Evolutionary conservation across 148 eudicot genomes (phyloP).

Genomic region (Heliamphora exappendiculata): DNA sequence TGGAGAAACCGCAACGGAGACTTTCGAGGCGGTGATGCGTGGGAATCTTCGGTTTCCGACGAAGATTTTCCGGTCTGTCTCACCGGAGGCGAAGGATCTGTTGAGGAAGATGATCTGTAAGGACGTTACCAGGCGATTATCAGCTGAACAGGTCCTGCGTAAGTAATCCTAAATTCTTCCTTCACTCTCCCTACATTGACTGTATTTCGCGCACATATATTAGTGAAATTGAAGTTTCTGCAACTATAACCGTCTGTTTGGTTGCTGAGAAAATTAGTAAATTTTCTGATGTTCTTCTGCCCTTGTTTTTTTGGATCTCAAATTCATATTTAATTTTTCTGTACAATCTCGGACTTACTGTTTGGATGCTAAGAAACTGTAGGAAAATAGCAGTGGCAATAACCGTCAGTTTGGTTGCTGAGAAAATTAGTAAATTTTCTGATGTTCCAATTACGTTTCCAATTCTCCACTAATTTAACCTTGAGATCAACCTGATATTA

Average conservation of each 20-base stretch:
- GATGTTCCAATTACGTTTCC: too few species aligned
- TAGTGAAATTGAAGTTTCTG: too few species aligned
- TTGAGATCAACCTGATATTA: too few species aligned
- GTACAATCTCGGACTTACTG: too few species aligned
- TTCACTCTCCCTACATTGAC: not conserved
- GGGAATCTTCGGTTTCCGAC: conserved; percentile 76
- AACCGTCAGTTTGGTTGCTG: not conserved
- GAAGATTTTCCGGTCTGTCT: conserved; percentile 54
- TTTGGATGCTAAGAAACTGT: not conserved
- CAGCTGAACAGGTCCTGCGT: conserved; percentile 88
- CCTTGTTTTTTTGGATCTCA: too few species aligned
- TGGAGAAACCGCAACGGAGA: conserved; percentile 62
- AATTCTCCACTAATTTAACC: not conserved
- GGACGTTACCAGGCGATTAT: conserved; percentile 57
- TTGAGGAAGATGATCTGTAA: conserved; percentile 82
- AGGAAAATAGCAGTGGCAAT: not conserved
- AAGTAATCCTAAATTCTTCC: conserved; percentile 22
- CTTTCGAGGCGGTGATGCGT: conserved; percentile 60
- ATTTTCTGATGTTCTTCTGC: too few species aligned
- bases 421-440: not conserved
- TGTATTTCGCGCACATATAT: too few species aligned
- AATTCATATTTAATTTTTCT: too few species aligned
- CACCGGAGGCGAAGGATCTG: conserved; percentile 76
- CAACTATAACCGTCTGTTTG: not conserved
- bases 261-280: not conserved